These are phyloP conservation scores for Brachypodium distachyon DNA, from an alignment of 202 grass and related monocot genomes.

Conservation along the genomic window DNA sequence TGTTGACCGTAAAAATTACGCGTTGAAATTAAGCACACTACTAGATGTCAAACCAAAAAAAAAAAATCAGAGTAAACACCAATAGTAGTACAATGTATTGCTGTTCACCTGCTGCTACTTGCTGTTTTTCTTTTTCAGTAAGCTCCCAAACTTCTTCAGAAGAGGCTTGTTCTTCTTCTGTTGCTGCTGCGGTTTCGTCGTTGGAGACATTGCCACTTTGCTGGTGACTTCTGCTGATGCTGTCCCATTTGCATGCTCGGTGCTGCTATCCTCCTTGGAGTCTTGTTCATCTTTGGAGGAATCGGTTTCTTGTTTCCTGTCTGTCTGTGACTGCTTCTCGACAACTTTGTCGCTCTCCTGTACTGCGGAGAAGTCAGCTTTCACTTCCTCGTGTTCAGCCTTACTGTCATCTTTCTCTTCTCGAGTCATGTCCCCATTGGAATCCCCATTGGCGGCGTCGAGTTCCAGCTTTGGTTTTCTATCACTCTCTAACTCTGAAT, in stretches of 20 bases:
- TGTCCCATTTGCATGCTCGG: conserved; percentile 25
- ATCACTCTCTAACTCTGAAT: conserved; percentile 1
- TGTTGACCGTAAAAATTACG: conserved; percentile 23
- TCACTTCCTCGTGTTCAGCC: conserved; percentile 19
- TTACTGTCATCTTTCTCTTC: conserved; percentile 29
- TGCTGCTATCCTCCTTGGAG: conserved; percentile 34
- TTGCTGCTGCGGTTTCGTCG: conserved; percentile 32
- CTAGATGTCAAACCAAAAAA: conserved; percentile 36
- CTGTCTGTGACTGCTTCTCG: conserved; percentile 24
- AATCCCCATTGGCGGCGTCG: background rate
- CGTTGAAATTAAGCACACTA: conserved; percentile 31
- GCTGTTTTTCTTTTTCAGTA: conserved; percentile 88
- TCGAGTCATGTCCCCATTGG: conserved; percentile 1
- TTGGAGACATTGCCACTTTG: conserved; percentile 34
- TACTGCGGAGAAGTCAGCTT: conserved; percentile 6
- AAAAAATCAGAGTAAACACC: conserved; percentile 28
- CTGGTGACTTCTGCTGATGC: conserved; percentile 24
- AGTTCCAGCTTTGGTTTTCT: conserved; percentile 27
- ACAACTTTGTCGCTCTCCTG: conserved; percentile 22
- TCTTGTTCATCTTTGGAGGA: conserved; percentile 29
- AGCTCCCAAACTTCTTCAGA: conserved; percentile 62
- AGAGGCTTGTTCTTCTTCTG: conserved; percentile 75
- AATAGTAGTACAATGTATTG: conserved; percentile 27
- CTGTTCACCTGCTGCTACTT: conserved; percentile 45
- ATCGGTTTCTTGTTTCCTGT: conserved; percentile 41